Base-by-base conservation (phyloP, 1,139 yeast genomes). In the Blastobotrys petasosporus region DNA sequence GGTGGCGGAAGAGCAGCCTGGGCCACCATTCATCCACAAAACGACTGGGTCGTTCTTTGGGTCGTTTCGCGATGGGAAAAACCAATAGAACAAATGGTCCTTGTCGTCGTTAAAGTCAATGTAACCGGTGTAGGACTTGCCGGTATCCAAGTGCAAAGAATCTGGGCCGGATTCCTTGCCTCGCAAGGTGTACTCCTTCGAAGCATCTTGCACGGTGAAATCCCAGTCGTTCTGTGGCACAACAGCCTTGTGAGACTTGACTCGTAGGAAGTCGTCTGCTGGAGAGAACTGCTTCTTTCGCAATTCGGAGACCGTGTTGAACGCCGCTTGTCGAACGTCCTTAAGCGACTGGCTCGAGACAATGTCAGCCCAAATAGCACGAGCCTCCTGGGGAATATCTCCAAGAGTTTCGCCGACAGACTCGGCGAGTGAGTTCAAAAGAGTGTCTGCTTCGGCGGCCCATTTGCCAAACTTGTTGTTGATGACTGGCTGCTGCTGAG, bases 41-140 rank as follows among this genome's bases (percentile, higher is more conserved):
- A 82, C 71, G 17, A 81, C 74, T 0, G 86, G 86, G 58, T 79
- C 85, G 48, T 67, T 76, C 43, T 59, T 65, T 25, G 84, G 85
- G 63, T 81, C 83, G 58, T 79, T 79, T 66, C 87, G 73, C 44
- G 82, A 76, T 62, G 81, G 86, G 53, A 80, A 82, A 57, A 80
- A 78, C 83, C 85, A 85, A 65, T 81, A 85, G 66, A 85, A 85
- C 61, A 83, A 81, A 66, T 85, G 95, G 67, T 85, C 86, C 62
- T 85, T 94, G 57, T 83, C 86, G 46, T 83, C 90, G 50, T 77
- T 79, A 36, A 79, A 75, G 59, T 82, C 87, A 57, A 81, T 69
- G 60, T 82, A 81, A 23, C 87, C 87, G 12, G 85, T 73, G 55
- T 75, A 78, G 60, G 83, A 90, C 80, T 58, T 56, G 39, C 61